Percentiles rank a stretch among this genome's conserved stretches.
These are phyloP conservation scores for Cymbomonas tetramitiformis DNA, from an alignment of 139 green algal species.

Conservation along the genomic window DNA sequence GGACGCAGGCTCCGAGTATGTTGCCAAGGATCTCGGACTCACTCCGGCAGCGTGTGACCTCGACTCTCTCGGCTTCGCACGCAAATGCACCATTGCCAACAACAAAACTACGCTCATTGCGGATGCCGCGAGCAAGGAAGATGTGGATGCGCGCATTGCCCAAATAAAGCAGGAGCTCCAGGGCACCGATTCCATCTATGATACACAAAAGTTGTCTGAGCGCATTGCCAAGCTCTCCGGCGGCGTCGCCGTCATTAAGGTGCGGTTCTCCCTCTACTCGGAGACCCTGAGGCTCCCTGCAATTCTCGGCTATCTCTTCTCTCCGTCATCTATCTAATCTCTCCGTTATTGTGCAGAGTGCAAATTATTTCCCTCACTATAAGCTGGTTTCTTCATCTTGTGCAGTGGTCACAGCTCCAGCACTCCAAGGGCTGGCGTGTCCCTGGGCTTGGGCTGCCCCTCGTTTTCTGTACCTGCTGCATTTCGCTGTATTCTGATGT, in stretches of 20 bases:
- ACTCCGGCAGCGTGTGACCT: conserved; percentile 63
- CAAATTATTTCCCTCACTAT: background rate
- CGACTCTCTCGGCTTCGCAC: conserved; percentile 56
- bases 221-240: conserved; percentile 94
- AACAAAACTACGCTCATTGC: conserved; percentile 82
- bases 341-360: background rate
- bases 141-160: conserved; percentile 80
- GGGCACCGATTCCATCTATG: conserved; percentile 87
- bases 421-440: no score
- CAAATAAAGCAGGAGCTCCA: conserved; percentile 93
- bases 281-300: background rate
- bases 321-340: background rate
- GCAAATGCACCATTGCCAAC: conserved; percentile 70
- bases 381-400: no score
- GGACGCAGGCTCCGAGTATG: conserved; percentile 85
- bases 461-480: no score
- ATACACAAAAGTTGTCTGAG: conserved; percentile 96
- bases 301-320: background rate
- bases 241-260: conserved; percentile 94
- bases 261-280: conserved; percentile 26
- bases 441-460: no score
- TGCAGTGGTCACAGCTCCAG: no score
- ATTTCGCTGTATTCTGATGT: no score
- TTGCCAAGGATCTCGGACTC: conserved; percentile 83
- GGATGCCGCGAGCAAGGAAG: conserved; percentile 80